These are phyloP conservation scores for Phalaenopsis hybrid DNA, from an alignment of 116 monocot species.

Conservation along the genomic window DNA sequence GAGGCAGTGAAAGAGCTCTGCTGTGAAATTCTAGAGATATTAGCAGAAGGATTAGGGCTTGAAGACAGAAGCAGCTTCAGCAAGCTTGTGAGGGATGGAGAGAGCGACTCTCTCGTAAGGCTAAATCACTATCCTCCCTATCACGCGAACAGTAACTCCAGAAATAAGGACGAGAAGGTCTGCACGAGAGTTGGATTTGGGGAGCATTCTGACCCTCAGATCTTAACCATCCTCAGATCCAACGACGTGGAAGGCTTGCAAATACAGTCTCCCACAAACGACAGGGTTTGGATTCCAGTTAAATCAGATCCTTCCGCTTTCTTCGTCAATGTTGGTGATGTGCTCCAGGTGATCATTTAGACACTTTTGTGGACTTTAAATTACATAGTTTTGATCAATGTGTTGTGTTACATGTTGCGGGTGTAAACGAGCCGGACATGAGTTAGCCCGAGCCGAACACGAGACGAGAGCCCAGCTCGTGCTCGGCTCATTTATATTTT, in stretches of 20 bases:
- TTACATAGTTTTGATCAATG: too few relatives aligned
- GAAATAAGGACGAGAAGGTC: slow-evolving; percentile 4
- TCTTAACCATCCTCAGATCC: slow-evolving; percentile 65
- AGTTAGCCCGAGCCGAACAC: too few relatives aligned
- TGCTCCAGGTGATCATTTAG: slow-evolving; percentile 38
- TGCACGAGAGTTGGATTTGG: slow-evolving; percentile 62
- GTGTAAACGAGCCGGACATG: too few relatives aligned
- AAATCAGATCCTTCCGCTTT: slow-evolving; percentile 55
- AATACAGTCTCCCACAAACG: slow-evolving; percentile 20
- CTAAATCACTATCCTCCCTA: slow-evolving; percentile 73
- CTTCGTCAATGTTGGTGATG: slow-evolving; percentile 69
- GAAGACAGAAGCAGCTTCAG: slow-evolving; percentile 35
- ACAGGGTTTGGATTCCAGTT: slow-evolving; percentile 58
- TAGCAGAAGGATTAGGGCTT: slow-evolving; percentile 62
- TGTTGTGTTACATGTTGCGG: too few relatives aligned
- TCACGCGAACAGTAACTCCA: not conserved
- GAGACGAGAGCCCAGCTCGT: too few relatives aligned
- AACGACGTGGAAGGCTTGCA: slow-evolving; percentile 81
- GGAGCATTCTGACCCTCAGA: slow-evolving; percentile 92
- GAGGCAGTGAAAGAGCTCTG: slow-evolving; percentile 43
- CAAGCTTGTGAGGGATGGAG: slow-evolving; percentile 39
- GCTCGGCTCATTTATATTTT: too few relatives aligned
- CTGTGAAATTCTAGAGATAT: slow-evolving; percentile 60
- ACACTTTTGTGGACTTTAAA: too few relatives aligned
- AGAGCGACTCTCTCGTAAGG: slow-evolving; percentile 79